Conservation (phyloP, 2,329 filamentous ascomycete species). For the Ceratocystis ficicola region DNA sequence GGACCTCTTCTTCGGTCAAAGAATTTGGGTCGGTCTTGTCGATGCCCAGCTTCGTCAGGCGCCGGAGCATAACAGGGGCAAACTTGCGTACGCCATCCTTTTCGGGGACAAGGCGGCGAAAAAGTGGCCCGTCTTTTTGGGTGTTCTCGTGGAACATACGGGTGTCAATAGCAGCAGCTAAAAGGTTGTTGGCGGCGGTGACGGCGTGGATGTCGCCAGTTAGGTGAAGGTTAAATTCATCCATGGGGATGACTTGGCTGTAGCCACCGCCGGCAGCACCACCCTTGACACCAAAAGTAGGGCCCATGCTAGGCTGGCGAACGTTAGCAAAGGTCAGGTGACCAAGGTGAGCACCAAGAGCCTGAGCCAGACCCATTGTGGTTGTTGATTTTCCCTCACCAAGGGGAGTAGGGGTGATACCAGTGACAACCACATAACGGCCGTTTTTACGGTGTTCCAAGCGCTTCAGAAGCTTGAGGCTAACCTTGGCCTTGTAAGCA, state of each 20-base stretch:
- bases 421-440: constrained; percentile 82
- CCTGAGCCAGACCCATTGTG: constrained; percentile 89
- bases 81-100: constrained; percentile 88
- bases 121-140: constrained; percentile 80
- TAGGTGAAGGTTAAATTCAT: constrained; percentile 96
- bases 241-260: constrained; percentile 99
- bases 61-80: constrained; percentile 78
- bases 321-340: constrained; percentile 92
- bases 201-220: constrained; percentile 98
- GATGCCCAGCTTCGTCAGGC: constrained; percentile 90
- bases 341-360: constrained; percentile 75
- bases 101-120: constrained; percentile 70
- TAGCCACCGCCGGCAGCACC: constrained; percentile 95
- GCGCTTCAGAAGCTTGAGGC: constrained; percentile 67
- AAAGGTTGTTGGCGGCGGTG: constrained; percentile 89
- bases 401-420: constrained; percentile 90
- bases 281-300: constrained; percentile 98
- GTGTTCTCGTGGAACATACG: constrained; percentile 97
- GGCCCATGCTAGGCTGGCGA: constrained; percentile 89
- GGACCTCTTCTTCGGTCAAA: constrained; percentile 79
- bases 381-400: constrained; percentile 98
- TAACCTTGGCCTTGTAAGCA: constrained; percentile 90
- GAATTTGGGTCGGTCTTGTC: constrained; percentile 88
- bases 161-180: constrained; percentile 92
- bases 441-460: constrained; percentile 80